A percentile compares a stretch with the other conserved stretches of the same genome.
Conservation (phyloP, 306 rosid species). For the Urtica urens region DNA sequence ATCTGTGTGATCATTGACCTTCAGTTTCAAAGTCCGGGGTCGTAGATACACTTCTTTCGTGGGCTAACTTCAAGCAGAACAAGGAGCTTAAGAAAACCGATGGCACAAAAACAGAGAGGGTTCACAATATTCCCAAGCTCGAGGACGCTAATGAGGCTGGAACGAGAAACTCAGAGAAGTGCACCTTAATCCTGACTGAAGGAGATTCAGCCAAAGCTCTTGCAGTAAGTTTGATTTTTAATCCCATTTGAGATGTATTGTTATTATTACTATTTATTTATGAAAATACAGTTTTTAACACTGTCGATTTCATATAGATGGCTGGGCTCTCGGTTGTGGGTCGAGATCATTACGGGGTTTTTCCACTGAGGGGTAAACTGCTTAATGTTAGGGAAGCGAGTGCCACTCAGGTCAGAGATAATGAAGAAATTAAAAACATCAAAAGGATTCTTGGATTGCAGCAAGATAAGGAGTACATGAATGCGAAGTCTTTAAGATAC, state of each 20-base stretch:
- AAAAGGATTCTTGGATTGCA: constrained; percentile 92
- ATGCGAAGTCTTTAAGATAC: constrained; percentile 65
- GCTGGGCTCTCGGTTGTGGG: constrained; percentile 96
- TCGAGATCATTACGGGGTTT: constrained; percentile 82
- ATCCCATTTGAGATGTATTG: not conserved
- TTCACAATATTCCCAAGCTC: constrained; percentile 71
- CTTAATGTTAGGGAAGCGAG: constrained; percentile 96
- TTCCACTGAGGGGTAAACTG: constrained; percentile 83
- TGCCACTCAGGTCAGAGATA: constrained; percentile 60
- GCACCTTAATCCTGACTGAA: constrained; percentile 90
- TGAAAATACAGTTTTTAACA: constrained; percentile 3
- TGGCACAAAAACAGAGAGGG: constrained; percentile 80
- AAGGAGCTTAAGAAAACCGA: constrained; percentile 88
- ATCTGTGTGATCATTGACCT: constrained; percentile 3
- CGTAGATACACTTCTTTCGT: constrained; percentile 76
- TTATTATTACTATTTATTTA: not conserved
- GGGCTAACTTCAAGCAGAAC: constrained; percentile 85
- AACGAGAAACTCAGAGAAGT: constrained; percentile 67
- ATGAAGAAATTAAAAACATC: constrained; percentile 79
- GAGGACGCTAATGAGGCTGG: constrained; percentile 98
- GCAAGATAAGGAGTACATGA: constrained; percentile 69
- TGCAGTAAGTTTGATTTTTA: constrained; percentile 45
- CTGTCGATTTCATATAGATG: constrained; percentile 36
- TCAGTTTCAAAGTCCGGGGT: constrained; percentile 81
- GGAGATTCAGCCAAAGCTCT: constrained; percentile 99